A percentile compares a stretch with the other conserved stretches of the same genome.
These are phyloP conservation scores for Dacryopinax spathularia DNA, from an alignment of 768 basidiomycete genomes.

Conservation along the genomic window DNA sequence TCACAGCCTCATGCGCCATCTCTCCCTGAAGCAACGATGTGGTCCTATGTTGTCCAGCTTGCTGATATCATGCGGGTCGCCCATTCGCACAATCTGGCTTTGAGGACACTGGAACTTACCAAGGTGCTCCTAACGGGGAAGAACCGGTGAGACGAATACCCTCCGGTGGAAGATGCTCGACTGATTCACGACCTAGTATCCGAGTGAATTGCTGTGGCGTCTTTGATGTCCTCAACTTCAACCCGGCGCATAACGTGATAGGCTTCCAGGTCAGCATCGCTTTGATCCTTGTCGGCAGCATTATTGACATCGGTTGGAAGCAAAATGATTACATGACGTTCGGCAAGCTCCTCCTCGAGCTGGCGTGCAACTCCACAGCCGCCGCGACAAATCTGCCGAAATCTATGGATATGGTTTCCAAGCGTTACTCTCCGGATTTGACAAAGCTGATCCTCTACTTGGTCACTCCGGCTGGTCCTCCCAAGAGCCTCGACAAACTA, in stretches of 20 bases:
- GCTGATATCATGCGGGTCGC: conserved; percentile 73
- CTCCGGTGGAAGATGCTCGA: background rate
- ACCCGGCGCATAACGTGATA: conserved; percentile 44
- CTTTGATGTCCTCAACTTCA: conserved; percentile 70
- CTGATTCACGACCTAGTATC: conserved; percentile 34
- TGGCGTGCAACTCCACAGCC: conserved; percentile 59
- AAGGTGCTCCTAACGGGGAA: conserved; percentile 81
- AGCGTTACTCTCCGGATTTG: conserved; percentile 66
- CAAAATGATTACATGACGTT: conserved; percentile 84
- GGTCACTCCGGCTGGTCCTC: conserved; percentile 51
- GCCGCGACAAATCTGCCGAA: conserved; percentile 52
- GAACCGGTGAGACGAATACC: conserved; percentile 45
- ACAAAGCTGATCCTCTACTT: conserved; percentile 69
- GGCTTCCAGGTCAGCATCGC: conserved; percentile 33
- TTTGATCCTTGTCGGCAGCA: background rate
- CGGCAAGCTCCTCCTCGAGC: conserved; percentile 63
- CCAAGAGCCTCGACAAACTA: conserved; percentile 64
- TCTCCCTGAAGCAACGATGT: conserved; percentile 68
- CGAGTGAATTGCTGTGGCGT: conserved; percentile 80
- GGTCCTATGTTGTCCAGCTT: conserved; percentile 88
- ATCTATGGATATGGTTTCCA: conserved; percentile 55
- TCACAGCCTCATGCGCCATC: conserved; percentile 23
- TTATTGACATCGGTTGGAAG: conserved; percentile 15
- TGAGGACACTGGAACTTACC: conserved; percentile 68
- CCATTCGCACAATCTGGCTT: conserved; percentile 66